Evolutionary conservation across 768 basidiomycete species (phyloP).

Genomic region (Lyophyllum shimeji): DNA sequence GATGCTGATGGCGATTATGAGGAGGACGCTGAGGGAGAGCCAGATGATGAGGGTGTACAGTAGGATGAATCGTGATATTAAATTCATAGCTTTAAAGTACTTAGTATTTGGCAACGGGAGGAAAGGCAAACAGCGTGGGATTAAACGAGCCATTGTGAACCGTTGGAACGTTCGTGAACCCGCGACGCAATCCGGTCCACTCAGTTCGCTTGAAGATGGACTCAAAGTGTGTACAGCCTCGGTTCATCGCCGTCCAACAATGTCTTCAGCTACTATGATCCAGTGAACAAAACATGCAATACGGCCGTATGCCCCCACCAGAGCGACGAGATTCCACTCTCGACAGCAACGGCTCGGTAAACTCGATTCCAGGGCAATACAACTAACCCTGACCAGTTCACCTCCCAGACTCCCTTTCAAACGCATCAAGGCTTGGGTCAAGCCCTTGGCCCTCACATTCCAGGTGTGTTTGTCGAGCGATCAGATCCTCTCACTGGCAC

Average conservation of each 20-base stretch:
- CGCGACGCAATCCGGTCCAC: conserved; percentile 18
- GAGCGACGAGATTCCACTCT: conserved; percentile 56
- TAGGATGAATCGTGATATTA: conserved; percentile 22
- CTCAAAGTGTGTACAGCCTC: conserved; percentile 39
- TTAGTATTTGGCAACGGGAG: conserved; percentile 23
- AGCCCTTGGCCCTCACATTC: conserved; percentile 48
- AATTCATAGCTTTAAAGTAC: conserved; percentile 13
- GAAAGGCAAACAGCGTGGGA: conserved; percentile 23
- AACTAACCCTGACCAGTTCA: conserved; percentile 27
- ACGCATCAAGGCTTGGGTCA: conserved; percentile 61
- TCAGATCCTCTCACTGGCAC: conserved; percentile 22
- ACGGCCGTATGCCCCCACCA: conserved; percentile 52
- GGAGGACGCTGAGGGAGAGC: conserved; percentile 42
- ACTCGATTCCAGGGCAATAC: conserved; percentile 27
- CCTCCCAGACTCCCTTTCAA: conserved; percentile 48
- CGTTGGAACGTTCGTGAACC: conserved; percentile 10
- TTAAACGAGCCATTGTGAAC: conserved; percentile 32
- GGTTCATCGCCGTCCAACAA: conserved; percentile 19
- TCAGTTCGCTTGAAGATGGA: conserved; percentile 40
- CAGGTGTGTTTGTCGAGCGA: conserved; percentile 29
- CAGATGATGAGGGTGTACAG: conserved; percentile 32
- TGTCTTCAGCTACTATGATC: conserved; percentile 22
- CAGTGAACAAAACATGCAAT: conserved; percentile 62
- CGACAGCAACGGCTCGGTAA: conserved; percentile 61
- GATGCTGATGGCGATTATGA: conserved; percentile 42